Percentiles rank a stretch among this genome's conserved stretches.
These are phyloP conservation scores for Penicillium griseofulvum DNA, from an alignment of 2,329 filamentous ascomycete species.

Conservation along the genomic window DNA sequence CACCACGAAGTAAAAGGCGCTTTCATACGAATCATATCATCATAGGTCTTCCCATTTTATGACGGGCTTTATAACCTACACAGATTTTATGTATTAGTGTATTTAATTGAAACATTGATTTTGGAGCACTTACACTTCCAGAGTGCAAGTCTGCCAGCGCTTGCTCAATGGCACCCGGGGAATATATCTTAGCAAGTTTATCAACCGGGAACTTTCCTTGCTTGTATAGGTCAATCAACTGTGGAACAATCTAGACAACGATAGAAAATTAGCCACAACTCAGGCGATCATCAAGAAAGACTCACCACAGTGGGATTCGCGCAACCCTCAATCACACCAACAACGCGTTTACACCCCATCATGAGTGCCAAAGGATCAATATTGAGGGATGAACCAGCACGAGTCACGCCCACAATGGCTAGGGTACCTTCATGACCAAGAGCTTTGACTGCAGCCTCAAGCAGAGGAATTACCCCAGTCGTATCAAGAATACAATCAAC, in stretches of 20 bases:
- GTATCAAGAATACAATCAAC: conserved; percentile 34
- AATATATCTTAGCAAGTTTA: conserved; percentile 32
- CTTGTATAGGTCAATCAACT: conserved; percentile 31
- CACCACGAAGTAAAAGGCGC: not conserved
- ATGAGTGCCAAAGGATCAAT: conserved; percentile 28
- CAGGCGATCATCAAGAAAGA: not conserved
- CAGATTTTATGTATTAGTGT: not conserved
- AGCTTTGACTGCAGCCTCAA: conserved; percentile 31
- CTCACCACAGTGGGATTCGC: conserved; percentile 24
- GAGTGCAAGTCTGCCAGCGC: conserved; percentile 18
- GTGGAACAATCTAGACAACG: conserved; percentile 30
- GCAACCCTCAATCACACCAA: conserved; percentile 37
- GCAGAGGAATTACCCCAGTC: conserved; percentile 29
- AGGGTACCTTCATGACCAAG: conserved; percentile 32
- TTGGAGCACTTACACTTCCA: conserved; percentile 6
- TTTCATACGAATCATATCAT: not conserved
- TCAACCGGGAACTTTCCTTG: conserved; percentile 37
- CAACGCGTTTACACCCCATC: conserved; percentile 29
- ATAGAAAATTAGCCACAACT: not conserved
- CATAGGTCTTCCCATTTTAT: conserved; percentile 16
- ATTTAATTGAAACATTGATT: not conserved
- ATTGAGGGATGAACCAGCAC: conserved; percentile 22
- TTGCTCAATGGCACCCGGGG: conserved; percentile 6
- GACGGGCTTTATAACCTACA: conserved; percentile 19
- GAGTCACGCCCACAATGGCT: conserved; percentile 36